These are phyloP conservation scores for Plicaturopsis crispa DNA, from an alignment of 768 basidiomycete species.

Conservation along the genomic window DNA sequence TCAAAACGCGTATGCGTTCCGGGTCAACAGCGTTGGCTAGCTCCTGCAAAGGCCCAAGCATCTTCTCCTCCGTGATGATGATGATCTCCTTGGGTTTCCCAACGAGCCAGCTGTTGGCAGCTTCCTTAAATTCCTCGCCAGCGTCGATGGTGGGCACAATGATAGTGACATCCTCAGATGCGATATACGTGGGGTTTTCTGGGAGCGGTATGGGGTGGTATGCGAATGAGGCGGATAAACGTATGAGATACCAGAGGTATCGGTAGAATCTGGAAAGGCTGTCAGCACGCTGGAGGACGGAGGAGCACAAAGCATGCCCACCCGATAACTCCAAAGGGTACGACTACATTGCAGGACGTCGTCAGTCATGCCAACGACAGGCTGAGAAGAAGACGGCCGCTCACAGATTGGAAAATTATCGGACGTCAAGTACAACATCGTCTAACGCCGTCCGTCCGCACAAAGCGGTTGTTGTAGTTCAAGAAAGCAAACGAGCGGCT, in stretches of 20 bases:
- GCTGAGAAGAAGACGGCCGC: constrained; percentile 21
- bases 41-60: constrained; percentile 82
- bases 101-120: constrained; percentile 86
- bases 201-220: constrained; percentile 89
- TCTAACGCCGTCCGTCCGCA: no score
- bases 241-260: constrained; percentile 89
- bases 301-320: constrained; percentile 22
- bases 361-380: no score
- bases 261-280: constrained; percentile 67
- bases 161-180: constrained; percentile 91
- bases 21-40: constrained; percentile 87
- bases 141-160: constrained; percentile 96
- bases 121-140: constrained; percentile 92
- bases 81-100: constrained; percentile 81
- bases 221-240: constrained; percentile 66
- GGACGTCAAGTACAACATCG: constrained; percentile 87
- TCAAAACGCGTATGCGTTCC: constrained; percentile 75
- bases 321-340: constrained; percentile 88
- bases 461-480: background rate
- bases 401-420: constrained; percentile 88
- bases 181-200: constrained; percentile 84
- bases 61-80: constrained; percentile 77
- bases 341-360: constrained; percentile 45
- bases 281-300: background rate
- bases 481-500: constrained; percentile 9